Percentiles rank a stretch among this genome's conserved stretches.
Evolutionary conservation across 2,329 filamentous ascomycete genomes (phyloP).

Genomic region (Geosmithia putterillii): DNA sequence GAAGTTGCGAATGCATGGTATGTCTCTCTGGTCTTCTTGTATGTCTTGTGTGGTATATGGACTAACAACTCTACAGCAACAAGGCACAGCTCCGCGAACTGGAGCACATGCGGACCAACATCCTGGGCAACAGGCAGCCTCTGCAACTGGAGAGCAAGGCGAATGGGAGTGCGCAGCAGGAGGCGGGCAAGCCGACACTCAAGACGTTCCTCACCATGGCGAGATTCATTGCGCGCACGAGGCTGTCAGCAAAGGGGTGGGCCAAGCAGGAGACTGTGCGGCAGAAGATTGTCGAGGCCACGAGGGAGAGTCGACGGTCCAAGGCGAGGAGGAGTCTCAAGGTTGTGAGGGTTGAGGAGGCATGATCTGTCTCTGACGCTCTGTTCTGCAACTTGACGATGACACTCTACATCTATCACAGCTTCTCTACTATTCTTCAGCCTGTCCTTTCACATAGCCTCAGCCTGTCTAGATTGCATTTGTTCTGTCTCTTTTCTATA

Average conservation of each 20-base stretch:
- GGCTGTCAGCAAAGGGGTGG: constrained; percentile 35
- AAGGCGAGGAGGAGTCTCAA: constrained; percentile 27
- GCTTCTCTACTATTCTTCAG: too few relatives aligned
- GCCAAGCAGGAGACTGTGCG: constrained; percentile 37
- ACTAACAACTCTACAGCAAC: constrained; percentile 50
- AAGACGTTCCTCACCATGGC: constrained; percentile 32
- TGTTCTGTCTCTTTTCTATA: too few relatives aligned
- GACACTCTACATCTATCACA: too few relatives aligned
- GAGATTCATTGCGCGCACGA: constrained; percentile 40
- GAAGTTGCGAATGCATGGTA: constrained; percentile 86
- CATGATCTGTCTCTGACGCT: background rate
- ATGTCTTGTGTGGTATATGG: background rate
- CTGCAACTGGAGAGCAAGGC: constrained; percentile 11
- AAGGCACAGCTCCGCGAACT: constrained; percentile 81
- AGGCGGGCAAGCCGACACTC: constrained; percentile 17
- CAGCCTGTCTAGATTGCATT: too few relatives aligned
- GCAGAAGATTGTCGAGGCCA: constrained; percentile 32
- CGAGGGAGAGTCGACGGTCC: constrained; percentile 31
- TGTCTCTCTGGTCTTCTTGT: constrained; percentile 23
- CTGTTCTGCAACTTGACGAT: too few relatives aligned
- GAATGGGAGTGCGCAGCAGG: constrained; percentile 7
- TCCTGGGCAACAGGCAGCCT: constrained; percentile 24
- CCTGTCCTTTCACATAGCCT: too few relatives aligned
- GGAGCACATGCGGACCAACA: constrained; percentile 54
- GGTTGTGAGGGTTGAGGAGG: constrained; percentile 26